Base-by-base conservation (phyloP, 106 monocot genomes). In the Gastrodia elata region DNA sequence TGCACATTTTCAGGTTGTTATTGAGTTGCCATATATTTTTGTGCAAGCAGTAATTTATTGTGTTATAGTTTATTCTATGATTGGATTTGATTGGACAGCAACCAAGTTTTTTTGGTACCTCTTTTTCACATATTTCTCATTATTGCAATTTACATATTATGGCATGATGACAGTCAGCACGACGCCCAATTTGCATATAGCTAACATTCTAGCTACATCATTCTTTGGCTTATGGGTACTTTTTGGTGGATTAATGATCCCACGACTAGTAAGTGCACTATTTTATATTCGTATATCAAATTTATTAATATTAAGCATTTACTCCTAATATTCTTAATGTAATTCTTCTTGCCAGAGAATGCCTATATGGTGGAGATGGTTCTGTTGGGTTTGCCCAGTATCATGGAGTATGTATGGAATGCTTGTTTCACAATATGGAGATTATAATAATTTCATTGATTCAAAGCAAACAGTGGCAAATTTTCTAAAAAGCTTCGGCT, bases 351-450 rank as follows among this genome's bases (percentile, higher is more conserved):
- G 56, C 24, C 82, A 94, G 94, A 87, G 65, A 16, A 88, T 94
- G 18, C 94, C 94, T 3, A 70, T 88, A 22, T 90, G 94, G 94
- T 94, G 94, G 87, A 83, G 94, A 71, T 94, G 94, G 93, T 94
- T 90, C 64, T 82, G 48, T 26, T 94, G 93, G 93, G 79, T 70
- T 14, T 85, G 87, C 55, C 84, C 84, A 6, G 80, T 84, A 0
- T 46, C 84, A 9, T 80, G 84, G 84, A 84, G 77, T 2, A 5
- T 90, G 27, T 90, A 90, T 71, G 94, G 94, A 10, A 64, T 94
- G 35, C 41, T 90, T 2, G 84, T 73, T 2, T 94, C 94, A 9
- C 94, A 90, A 77, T 94, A 71, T 64, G 94, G 90, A 36, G 74
- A 83, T 38, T 2, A 74, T n/a, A 5, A 76, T 0, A 27, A 33